Evolutionary conservation across 2,329 filamentous ascomycete genomes (phyloP), one percentile per base, ranked within the genome.

Genomic region (Xylaria polymorpha): DNA sequence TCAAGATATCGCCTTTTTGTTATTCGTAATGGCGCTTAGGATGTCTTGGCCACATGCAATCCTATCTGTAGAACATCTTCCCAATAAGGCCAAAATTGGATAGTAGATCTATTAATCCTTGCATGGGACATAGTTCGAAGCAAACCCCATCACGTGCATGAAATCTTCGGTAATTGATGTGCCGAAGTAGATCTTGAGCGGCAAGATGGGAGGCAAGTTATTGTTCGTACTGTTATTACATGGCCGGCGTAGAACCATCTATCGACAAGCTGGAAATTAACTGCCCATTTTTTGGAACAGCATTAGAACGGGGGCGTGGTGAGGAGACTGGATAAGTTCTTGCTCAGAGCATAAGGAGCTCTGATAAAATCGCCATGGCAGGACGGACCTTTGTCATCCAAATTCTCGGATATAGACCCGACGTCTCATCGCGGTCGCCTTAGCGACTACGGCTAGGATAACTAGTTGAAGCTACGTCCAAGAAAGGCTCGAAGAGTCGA

Each of bases 131-230:
- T 25, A 20, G 20, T 22, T 53, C 4, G 15, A 53, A 53, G 18
- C 39, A 48, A 48, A 64, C 32, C 20, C 20, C 8, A 37, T 46
- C 18, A 14, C 48, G 43, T 8, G 35, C n/a, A 18, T 29, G 39
- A 10, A 32, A 46, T 22, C 25, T 29, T 29, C 25, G 25, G 25
- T 29, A 29, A 4, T 35, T 25, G 0, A 8, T n/a, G 18, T 20
- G 20, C 20, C 32, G 41, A 39, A 39, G 29, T 64, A 41, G 41
- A 29, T 37, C 29, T 39, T 48, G 12, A 22, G 43, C 58, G 58
- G 29, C 29, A 29, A 18, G 51, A 57, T 39, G 15, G n/a, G 58
- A 39, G 25, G 20, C 29, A 8, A 35, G 10, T 35, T 35, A 15
- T 32, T n/a, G 25, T 32, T 32, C 48, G 15, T 51, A 6, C 18